Conservation (phyloP, 2,329 filamentous ascomycete genomes). For the Pseudocercospora cruenta region DNA sequence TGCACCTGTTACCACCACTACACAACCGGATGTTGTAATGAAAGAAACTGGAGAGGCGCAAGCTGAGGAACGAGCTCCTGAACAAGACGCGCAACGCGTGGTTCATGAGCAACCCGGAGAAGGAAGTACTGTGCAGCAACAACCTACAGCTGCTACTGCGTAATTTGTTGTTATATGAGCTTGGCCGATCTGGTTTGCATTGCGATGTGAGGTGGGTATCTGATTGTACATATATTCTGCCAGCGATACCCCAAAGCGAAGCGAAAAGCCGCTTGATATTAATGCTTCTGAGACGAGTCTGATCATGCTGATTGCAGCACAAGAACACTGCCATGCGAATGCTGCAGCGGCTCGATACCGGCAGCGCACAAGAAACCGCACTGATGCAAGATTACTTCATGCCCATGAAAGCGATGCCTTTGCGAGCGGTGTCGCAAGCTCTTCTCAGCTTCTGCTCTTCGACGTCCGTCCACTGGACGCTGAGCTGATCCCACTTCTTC, state of each 20-base stretch:
- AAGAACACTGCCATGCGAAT: not conserved
- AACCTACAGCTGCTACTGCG: not conserved
- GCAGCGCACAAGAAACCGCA: not conserved
- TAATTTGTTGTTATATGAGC: not conserved
- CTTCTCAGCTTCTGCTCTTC: slow-evolving; percentile 63
- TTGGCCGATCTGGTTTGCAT: not conserved
- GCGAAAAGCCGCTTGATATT: not conserved
- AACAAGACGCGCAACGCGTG: slow-evolving; percentile 2
- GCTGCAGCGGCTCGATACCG: not conserved
- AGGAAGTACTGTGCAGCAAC: not conserved
- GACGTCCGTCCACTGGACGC: slow-evolving; percentile 66
- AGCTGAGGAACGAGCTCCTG: slow-evolving; percentile 7
- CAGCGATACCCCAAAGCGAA: slow-evolving; percentile 5
- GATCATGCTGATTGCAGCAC: not conserved
- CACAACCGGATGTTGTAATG: slow-evolving; percentile 22
- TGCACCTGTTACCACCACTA: not conserved
- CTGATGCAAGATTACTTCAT: slow-evolving; percentile 52
- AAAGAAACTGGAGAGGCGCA: slow-evolving; percentile 16
- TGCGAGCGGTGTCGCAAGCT: slow-evolving; percentile 60
- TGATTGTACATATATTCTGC: not conserved
- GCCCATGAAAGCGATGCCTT: slow-evolving; percentile 62
- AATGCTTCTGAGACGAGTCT: not conserved
- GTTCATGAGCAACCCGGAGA: not conserved
- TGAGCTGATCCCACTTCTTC: slow-evolving; percentile 66
- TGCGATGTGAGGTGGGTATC: slow-evolving; percentile 3